Evolutionary conservation across 805 yeast species (phyloP), one percentile per base, ranked within the genome.

Genomic region (Kluyveromyces lactis): DNA sequence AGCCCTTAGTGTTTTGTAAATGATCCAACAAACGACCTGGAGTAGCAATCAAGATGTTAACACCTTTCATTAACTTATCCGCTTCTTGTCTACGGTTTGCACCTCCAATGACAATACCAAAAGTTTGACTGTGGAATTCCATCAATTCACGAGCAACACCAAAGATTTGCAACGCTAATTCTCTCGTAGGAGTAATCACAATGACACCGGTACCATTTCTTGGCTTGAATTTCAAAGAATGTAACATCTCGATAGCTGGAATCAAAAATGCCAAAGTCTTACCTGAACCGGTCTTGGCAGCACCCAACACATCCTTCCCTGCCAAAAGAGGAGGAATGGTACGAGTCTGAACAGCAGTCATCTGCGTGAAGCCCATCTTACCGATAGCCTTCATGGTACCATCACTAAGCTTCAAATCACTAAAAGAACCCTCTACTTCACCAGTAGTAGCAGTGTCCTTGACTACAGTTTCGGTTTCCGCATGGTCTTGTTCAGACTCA

Each of bases 231-330:
- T 83, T 86, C 54, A 92, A 72, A 13, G 95, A 79, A 58, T 89
- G 83, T 40, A 92, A 71, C 67, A 87, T 68, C 66, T 92, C 98
- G 48, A 92, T 81, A 24, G 98, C 98, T 11, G 99, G 99, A 44
- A 92, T 74, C 55, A 92, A 69, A 53, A 92, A 92, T 8, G 99
- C 97, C 45, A 94, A 68, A 0, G 99, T 92, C 68, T 92, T 92
- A 60, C 99, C 99, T 1, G 97, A 87, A 40, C 99, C 99, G 2
- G 99, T 92, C 67, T 89, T 90, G 42, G 99, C 99, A n/a, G 98
- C 98, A 50, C 98, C 99, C 40, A 92, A 72, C 16, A 94, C 97
- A 64, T 92, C 99, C 52, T 90, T 77, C 32, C 98, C 98, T 1
- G 97, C 97, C 47, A 94, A 66, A 46, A 92, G 70, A 9, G 98